phyloP scores from a whole-genome alignment of 306 rosid genomes.

The Inga oerstediana region DNA sequence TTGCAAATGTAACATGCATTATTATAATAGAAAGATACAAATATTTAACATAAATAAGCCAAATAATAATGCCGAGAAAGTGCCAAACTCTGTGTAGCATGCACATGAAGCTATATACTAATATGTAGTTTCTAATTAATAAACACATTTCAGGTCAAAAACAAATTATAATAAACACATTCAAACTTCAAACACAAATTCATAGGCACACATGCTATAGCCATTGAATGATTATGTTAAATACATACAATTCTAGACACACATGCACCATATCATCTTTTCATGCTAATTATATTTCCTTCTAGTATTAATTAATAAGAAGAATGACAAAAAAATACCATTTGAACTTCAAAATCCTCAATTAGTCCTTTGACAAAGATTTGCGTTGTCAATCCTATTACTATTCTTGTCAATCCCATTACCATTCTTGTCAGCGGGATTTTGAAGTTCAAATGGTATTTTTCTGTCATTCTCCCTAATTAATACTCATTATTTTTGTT shows the following conservation, averaged over 20 bases:
- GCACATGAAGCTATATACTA: background rate
- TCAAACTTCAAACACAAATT: constrained; percentile 1
- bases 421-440: too few relatives aligned
- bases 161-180: background rate
- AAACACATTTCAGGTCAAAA: background rate
- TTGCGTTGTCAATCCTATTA: too few relatives aligned
- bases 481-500: constrained; percentile 1
- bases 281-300: constrained; percentile 13
- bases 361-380: too few relatives aligned
- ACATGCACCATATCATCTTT: constrained; percentile 20
- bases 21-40: background rate
- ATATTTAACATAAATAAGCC: background rate
- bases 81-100: constrained; percentile 13
- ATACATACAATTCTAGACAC: background rate
- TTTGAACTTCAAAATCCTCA: too few relatives aligned
- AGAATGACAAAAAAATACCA: too few relatives aligned
- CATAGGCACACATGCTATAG: background rate
- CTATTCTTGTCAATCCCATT: too few relatives aligned
- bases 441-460: too few relatives aligned
- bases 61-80: background rate
- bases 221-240: background rate
- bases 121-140: background rate
- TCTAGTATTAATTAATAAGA: background rate
- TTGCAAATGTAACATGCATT: background rate
- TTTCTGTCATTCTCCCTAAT: too few relatives aligned